Evolutionary conservation across 257 asterid species (phyloP).

Genomic region (Nicotiana attenuata): DNA sequence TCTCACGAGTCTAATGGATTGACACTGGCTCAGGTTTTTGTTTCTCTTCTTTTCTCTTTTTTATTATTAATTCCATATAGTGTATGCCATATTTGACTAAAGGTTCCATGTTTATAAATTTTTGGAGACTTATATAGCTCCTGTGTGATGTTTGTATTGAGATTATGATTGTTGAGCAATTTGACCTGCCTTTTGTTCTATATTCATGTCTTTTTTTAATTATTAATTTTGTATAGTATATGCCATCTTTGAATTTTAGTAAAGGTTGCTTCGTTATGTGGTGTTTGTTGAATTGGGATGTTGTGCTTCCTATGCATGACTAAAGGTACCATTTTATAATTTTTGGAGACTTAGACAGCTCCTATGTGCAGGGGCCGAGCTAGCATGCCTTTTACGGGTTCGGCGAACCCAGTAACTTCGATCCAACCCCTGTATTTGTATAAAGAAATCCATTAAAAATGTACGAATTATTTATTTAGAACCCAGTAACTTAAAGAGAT

Average conservation of each 20-base stretch:
- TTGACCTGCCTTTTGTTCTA: background rate
- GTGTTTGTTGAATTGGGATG: background rate
- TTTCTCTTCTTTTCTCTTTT: background rate
- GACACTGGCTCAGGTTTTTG: slow-evolving; percentile 63
- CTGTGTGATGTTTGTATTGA: background rate
- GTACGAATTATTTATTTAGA: too few species aligned
- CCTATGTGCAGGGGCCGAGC: too few species aligned
- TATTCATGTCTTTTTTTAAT: slow-evolving; percentile 4
- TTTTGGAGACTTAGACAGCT: too few species aligned
- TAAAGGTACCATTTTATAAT: background rate
- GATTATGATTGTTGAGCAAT: background rate
- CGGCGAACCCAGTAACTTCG: too few species aligned
- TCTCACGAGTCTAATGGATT: slow-evolving; percentile 66
- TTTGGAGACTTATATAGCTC: too few species aligned
- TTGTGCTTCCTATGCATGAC: background rate
- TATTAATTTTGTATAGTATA: background rate
- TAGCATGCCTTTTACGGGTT: too few species aligned
- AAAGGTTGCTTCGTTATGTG: background rate
- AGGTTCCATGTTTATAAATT: background rate
- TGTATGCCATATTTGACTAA: background rate
- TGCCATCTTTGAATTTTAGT: background rate
- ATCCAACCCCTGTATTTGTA: too few species aligned
- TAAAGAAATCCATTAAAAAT: too few species aligned
- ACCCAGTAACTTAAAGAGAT: too few species aligned
- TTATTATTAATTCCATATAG: background rate